Conservation (phyloP, 306 rosid genomes). For the Malus domestica region DNA sequence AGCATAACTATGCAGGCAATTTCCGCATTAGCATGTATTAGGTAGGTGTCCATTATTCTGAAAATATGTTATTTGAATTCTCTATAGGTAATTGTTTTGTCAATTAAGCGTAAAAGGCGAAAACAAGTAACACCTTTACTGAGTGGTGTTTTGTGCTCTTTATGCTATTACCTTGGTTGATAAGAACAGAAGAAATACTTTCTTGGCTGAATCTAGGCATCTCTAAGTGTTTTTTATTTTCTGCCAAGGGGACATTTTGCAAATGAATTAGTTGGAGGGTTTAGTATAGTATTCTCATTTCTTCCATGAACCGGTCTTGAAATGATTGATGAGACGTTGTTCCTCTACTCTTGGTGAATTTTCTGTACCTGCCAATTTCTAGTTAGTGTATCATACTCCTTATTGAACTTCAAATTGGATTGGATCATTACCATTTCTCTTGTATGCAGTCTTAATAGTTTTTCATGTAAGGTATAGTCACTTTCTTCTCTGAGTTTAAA, state of each 20-base stretch:
- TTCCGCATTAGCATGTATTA: not conserved
- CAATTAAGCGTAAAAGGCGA: not conserved
- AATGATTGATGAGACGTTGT: not conserved
- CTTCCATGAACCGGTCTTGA: not conserved
- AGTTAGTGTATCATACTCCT: not conserved
- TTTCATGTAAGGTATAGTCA: not conserved
- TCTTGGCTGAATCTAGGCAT: not conserved
- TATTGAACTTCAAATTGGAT: not conserved
- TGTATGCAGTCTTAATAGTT: not conserved
- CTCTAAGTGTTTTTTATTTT: not conserved
- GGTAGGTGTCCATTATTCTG: not conserved
- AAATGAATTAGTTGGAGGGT: not conserved
- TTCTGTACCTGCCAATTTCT: not conserved
- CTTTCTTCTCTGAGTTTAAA: not conserved
- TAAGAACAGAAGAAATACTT: not conserved
- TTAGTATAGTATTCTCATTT: not conserved
- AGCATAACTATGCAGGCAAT: not conserved
- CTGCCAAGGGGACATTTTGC: not conserved
- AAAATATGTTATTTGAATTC: not conserved
- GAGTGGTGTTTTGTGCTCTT: not conserved
- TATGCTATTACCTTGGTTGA: not conserved
- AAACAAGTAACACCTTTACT: not conserved
- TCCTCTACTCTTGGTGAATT: not conserved
- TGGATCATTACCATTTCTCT: not conserved
- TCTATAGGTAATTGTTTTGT: not conserved